Evolutionary conservation across 257 asterid genomes (phyloP).

Genomic region (Penstemon davidsonii): DNA sequence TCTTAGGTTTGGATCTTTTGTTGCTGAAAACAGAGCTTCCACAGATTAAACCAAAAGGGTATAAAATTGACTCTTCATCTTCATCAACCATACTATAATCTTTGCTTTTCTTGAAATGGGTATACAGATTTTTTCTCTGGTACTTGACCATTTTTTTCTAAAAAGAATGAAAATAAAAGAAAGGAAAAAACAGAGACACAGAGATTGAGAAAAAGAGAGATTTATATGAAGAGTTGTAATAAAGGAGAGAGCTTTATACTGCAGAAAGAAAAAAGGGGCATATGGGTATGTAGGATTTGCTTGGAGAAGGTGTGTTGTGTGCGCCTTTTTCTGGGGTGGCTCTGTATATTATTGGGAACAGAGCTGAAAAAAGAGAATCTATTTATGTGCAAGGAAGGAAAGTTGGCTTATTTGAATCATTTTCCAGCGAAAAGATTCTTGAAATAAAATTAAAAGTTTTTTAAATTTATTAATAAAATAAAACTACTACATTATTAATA

Average conservation of each 20-base stretch:
- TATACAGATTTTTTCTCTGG: slow-evolving; percentile 43
- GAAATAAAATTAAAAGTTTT: background rate
- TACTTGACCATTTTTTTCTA: slow-evolving; percentile 49
- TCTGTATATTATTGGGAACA: slow-evolving; percentile 35
- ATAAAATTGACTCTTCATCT: slow-evolving; percentile 53
- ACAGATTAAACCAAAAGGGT: slow-evolving; percentile 47
- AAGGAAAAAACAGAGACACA: background rate
- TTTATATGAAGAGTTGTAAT: slow-evolving; percentile 16
- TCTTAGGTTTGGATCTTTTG: slow-evolving; percentile 57
- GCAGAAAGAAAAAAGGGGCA: slow-evolving; percentile 15
- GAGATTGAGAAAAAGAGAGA: background rate
- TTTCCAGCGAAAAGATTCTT: background rate
- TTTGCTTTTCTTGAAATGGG: slow-evolving; percentile 46
- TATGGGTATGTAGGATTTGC: slow-evolving; percentile 28
- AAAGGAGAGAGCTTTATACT: slow-evolving; percentile 24
- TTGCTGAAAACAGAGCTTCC: slow-evolving; percentile 39
- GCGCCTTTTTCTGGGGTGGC: slow-evolving; percentile 33
- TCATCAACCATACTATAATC: slow-evolving; percentile 46
- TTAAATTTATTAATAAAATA: too few relatives aligned
- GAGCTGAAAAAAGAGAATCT: slow-evolving; percentile 21
- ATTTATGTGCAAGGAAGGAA: background rate
- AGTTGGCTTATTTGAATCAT: slow-evolving; percentile 15
- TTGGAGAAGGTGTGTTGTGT: slow-evolving; percentile 23
- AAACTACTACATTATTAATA: too few relatives aligned
- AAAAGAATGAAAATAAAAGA: too few relatives aligned